These are phyloP conservation scores for Nemania bipapillata DNA, from an alignment of 2,329 filamentous ascomycete genomes.

Conservation along the genomic window DNA sequence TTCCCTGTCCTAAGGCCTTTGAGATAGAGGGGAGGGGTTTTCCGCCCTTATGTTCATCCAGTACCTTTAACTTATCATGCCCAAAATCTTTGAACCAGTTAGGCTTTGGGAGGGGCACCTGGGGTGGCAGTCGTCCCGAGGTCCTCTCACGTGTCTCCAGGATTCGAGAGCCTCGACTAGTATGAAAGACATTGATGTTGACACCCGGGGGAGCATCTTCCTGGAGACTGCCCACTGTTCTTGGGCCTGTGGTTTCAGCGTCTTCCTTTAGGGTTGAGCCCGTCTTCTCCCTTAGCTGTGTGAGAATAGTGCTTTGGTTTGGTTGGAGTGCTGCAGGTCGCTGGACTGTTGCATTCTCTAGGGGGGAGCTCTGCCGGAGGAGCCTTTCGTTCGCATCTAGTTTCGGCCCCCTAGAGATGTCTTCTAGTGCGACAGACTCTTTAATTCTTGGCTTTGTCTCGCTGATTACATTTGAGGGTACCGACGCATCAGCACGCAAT, in stretches of 20 bases:
- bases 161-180: slow-evolving; percentile 58
- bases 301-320: slow-evolving; percentile 45
- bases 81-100: slow-evolving; percentile 53
- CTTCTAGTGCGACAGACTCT: slow-evolving; percentile 6
- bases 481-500: slow-evolving; percentile 8
- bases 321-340: slow-evolving; percentile 26
- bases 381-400: slow-evolving; percentile 27
- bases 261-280: slow-evolving; percentile 10
- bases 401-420: background rate
- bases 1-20: slow-evolving; percentile 27
- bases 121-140: slow-evolving; percentile 38
- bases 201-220: slow-evolving; percentile 56
- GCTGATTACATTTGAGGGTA: background rate
- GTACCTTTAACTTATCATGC: slow-evolving; percentile 42
- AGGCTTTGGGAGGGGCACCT: slow-evolving; percentile 42
- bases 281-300: slow-evolving; percentile 37
- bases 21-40: slow-evolving; percentile 33
- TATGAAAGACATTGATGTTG: slow-evolving; percentile 63
- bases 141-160: slow-evolving; percentile 50
- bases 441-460: slow-evolving; percentile 13
- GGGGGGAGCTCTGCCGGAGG: slow-evolving; percentile 26
- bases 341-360: slow-evolving; percentile 29
- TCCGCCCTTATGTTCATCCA: slow-evolving; percentile 19
- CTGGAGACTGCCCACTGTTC: slow-evolving; percentile 16
- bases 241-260: slow-evolving; percentile 16